These are phyloP conservation scores for Ophiostoma tasmaniense DNA, from an alignment of 2,329 filamentous ascomycete species.

Conservation along the genomic window DNA sequence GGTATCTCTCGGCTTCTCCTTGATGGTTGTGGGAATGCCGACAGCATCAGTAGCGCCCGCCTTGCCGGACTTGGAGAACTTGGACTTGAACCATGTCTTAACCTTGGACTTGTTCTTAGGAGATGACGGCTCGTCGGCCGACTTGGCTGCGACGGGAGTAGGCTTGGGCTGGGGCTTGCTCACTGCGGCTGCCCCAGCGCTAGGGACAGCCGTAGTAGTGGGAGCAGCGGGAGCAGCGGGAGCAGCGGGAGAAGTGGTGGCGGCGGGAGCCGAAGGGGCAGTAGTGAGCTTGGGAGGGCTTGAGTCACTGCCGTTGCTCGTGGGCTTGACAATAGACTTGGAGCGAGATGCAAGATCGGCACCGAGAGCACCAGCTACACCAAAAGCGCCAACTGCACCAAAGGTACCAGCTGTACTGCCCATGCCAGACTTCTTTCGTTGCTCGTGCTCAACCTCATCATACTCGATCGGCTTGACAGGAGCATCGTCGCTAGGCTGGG, in stretches of 20 bases:
- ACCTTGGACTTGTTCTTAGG: constrained; percentile 26
- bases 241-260: too few species aligned
- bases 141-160: not conserved
- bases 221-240: not conserved
- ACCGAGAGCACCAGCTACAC: constrained; percentile 10
- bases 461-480: not conserved
- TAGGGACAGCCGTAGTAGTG: not conserved
- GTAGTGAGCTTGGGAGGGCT: not conserved
- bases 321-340: not conserved
- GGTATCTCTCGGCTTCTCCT: not conserved
- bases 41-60: constrained; percentile 21
- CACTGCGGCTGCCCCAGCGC: not conserved
- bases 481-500: not conserved
- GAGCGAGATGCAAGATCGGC: not conserved
- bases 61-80: constrained; percentile 29
- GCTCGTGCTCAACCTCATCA: not conserved
- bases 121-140: constrained; percentile 14
- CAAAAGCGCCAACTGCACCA: constrained; percentile 5
- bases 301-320: not conserved
- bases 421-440: not conserved
- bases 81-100: constrained; percentile 37
- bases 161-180: not conserved
- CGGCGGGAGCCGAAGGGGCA: too few species aligned
- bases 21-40: not conserved
- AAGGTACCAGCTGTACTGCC: not conserved